These are phyloP conservation scores for Hevea brasiliensis DNA, from an alignment of 345 rosid species.

Conservation along the genomic window DNA sequence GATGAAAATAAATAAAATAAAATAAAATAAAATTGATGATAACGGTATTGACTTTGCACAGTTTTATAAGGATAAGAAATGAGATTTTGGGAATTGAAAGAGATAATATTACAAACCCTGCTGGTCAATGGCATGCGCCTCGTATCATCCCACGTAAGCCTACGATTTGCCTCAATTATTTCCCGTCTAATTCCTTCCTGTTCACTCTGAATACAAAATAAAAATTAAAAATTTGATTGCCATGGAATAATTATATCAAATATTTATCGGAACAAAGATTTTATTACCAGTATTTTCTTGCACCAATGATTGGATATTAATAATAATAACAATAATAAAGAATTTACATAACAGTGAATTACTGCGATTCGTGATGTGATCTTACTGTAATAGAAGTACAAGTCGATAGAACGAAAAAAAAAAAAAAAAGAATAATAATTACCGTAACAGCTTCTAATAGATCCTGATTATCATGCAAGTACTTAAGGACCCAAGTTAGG, in stretches of 20 bases:
- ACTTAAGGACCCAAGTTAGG: conserved; percentile 83
- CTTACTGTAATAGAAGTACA: too few species aligned
- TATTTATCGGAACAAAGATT: neutral
- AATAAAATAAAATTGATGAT: too few species aligned
- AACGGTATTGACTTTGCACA: too few species aligned
- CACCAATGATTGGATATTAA: conserved; percentile 2
- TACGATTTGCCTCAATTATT: conserved; percentile 48
- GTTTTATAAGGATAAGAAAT: neutral
- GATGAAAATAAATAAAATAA: too few species aligned
- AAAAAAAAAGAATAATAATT: conserved; percentile 10
- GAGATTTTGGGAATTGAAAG: neutral
- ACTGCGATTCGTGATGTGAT: too few species aligned
- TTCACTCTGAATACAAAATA: conserved; percentile 47
- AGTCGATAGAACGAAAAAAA: too few species aligned
- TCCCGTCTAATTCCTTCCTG: conserved; percentile 55
- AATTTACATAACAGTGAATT: too few species aligned
- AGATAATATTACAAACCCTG: conserved; percentile 46
- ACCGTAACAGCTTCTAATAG: conserved; percentile 66
- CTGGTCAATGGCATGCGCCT: conserved; percentile 81
- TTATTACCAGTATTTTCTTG: neutral
- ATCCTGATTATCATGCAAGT: conserved; percentile 64
- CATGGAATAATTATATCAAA: conserved; percentile 1
- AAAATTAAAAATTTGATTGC: too few species aligned
- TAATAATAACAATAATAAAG: neutral
- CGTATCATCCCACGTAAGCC: conserved; percentile 88